Conservation (phyloP, 768 basidiomycete species). For the Tylopilus sp. region DNA sequence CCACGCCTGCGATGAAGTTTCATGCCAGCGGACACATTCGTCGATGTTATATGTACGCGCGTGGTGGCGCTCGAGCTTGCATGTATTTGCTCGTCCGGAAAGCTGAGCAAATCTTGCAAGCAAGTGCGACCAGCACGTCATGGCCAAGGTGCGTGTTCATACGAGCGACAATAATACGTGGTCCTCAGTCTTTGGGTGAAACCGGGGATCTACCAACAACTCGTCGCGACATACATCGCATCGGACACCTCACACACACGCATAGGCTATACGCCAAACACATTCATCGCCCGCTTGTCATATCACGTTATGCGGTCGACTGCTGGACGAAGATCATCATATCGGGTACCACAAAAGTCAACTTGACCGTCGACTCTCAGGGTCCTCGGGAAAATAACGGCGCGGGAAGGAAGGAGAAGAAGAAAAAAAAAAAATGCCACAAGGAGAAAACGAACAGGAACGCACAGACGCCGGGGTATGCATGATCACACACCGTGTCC, state of each 20-base stretch:
- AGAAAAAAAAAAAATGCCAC: background rate
- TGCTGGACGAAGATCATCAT: background rate
- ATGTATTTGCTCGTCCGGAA: background rate
- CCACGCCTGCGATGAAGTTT: too few species aligned
- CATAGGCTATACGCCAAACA: background rate
- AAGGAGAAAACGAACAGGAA: background rate
- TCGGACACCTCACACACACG: background rate
- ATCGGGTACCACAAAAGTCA: too few species aligned
- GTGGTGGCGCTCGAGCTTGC: too few species aligned
- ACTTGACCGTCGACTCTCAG: background rate
- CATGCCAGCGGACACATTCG: too few species aligned
- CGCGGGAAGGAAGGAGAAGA: background rate
- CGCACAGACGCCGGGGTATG: background rate
- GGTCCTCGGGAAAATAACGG: background rate
- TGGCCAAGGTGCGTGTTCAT: background rate
- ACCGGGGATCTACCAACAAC: background rate
- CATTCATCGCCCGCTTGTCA: background rate
- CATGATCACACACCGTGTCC: background rate
- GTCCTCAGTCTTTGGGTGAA: background rate
- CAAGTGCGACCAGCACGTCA: background rate
- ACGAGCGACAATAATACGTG: background rate
- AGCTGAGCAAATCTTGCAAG: background rate
- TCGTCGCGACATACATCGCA: background rate
- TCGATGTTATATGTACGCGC: too few species aligned
- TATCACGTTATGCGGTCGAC: background rate